A percentile compares a stretch with the other conserved stretches of the same genome.
Conservation (phyloP, 257 asterid genomes). For the Osmanthus fragrans region DNA sequence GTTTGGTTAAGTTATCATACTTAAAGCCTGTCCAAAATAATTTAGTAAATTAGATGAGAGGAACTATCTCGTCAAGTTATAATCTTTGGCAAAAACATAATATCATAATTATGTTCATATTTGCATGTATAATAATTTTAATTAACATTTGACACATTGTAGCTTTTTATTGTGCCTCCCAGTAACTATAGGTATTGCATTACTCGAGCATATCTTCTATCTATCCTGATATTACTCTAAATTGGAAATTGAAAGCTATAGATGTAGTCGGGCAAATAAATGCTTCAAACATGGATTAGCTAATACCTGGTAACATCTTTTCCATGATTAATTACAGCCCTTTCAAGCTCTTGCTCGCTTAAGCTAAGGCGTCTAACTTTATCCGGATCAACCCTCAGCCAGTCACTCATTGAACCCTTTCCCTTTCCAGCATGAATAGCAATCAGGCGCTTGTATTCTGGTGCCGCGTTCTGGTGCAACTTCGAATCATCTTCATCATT, state of each 20-base stretch:
- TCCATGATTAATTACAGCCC: constrained; percentile 43
- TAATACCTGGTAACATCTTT: constrained; percentile 63
- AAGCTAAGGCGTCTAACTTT: constrained; percentile 62
- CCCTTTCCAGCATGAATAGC: constrained; percentile 66
- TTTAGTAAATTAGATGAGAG: not conserved
- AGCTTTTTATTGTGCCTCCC: not conserved
- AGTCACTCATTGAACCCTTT: constrained; percentile 48
- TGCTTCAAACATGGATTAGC: not conserved
- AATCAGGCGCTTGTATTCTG: constrained; percentile 44
- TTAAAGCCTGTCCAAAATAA: not conserved
- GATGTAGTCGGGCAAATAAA: not conserved
- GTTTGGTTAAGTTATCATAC: not conserved
- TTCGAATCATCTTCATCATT: constrained; percentile 45
- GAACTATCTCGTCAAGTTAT: not conserved
- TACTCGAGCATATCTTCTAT: not conserved
- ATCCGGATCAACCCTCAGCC: constrained; percentile 44
- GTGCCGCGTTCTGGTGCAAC: constrained; percentile 32
- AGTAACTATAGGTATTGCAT: not conserved
- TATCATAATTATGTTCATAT: too few relatives aligned
- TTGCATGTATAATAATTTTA: too few relatives aligned
- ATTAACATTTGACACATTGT: too few relatives aligned
- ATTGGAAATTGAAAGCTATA: not conserved
- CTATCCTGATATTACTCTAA: not conserved
- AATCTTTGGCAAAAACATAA: not conserved
- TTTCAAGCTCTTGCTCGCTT: constrained; percentile 47